Evolutionary conservation across 2,329 filamentous ascomycete species (phyloP).

Genomic region (Thielaviopsis ethacetica): DNA sequence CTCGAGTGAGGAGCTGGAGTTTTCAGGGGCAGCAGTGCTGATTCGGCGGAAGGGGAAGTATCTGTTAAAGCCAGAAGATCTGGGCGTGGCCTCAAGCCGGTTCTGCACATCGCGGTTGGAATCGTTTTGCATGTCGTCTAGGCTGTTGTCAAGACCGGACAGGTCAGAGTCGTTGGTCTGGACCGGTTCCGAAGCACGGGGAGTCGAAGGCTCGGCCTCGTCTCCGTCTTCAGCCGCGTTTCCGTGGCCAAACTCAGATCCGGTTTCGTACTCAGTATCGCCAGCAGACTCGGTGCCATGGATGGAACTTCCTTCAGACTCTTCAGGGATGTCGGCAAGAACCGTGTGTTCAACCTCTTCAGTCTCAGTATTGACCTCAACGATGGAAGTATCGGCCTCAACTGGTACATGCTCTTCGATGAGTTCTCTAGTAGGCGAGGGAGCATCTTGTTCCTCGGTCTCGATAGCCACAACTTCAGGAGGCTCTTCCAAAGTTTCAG

Average conservation of each 20-base stretch:
- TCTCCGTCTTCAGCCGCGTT: neutral
- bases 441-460: no score
- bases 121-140: neutral
- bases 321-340: neutral
- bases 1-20: neutral
- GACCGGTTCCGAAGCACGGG: neutral
- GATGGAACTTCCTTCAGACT: neutral
- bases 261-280: conserved; percentile 4
- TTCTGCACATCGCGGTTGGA: neutral
- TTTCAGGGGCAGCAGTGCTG: neutral
- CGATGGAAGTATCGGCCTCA: neutral
- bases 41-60: neutral
- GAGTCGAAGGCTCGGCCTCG: neutral
- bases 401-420: neutral
- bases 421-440: neutral
- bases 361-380: neutral
- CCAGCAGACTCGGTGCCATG: neutral
- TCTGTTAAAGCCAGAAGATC: neutral
- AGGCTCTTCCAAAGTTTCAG: neutral
- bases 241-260: neutral
- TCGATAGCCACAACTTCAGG: no score
- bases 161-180: neutral
- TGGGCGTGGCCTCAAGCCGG: neutral
- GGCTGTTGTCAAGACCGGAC: neutral
- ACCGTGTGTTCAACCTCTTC: neutral